Evolutionary conservation across 73 alveolate genomes (phyloP), one percentile per base, ranked within the genome.

Genomic region (Uronychia setigera): DNA sequence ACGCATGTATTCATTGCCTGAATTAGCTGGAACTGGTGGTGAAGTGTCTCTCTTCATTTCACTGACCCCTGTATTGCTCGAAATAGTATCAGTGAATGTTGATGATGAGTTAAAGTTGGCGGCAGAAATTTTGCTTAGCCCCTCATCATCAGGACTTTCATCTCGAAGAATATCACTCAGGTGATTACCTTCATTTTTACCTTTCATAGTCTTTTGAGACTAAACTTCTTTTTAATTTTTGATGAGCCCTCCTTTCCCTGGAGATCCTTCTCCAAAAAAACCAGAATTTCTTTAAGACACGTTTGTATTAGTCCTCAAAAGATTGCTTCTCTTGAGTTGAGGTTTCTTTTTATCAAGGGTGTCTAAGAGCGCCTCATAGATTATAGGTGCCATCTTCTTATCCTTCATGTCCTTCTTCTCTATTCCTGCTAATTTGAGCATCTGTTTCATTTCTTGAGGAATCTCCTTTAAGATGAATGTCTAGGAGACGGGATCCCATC

Each of bases 401-500:
- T 78, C 29, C 58, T 89, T 83, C 29, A 89, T 29, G 32, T 89
- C 87, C 77, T 81, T 89, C 78, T 89, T 89, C 59, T 89, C 82
- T 29, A 89, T 83, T 0, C 90, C 90, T 33, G 95, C 95, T 35
- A 76, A 75, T 58, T 84, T 89, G 11, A 89, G 74, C 26, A 89
- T 34, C 1, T 26, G 27, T 34, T 78, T 89, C 26, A 89, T 84
- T 32, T 89, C 95, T 78, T 84, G 83, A 0, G 95, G 95, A n/a
- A 89, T 84, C 30, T 84, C 92, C 31, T 89, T 89, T 1, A 89
- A 30, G 29, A 76, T 84, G 82, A 89, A 89, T 26, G 89, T 89
- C 58, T 89, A 59, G 9, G 92, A 31, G 26, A 0, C 46, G 1
- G 95, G 95, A 74, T 89, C 87, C 92, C 92, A 89, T 0, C 95